Conservation (phyloP, 306 rosid species). For the Mimosa pudica region DNA sequence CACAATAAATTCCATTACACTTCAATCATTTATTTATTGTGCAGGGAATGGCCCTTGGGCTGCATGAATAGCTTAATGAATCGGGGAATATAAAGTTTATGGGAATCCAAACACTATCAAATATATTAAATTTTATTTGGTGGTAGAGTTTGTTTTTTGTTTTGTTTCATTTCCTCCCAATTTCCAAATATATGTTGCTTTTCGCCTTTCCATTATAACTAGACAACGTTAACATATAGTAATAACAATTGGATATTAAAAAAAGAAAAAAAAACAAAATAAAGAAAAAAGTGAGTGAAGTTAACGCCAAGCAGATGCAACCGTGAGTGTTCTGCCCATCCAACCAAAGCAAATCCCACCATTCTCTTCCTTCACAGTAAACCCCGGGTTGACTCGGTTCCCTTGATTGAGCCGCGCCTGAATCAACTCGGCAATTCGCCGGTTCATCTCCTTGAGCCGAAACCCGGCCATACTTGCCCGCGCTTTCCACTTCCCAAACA, state of each 20-base stretch:
- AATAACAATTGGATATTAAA: conserved; percentile 46
- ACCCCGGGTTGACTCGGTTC: conserved; percentile 54
- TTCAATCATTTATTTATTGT: neutral
- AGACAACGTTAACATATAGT: conserved; percentile 55
- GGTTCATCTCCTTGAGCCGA: conserved; percentile 60
- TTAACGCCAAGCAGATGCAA: conserved; percentile 97
- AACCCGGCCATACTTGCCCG: conserved; percentile 97
- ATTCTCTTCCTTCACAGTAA: conserved; percentile 69
- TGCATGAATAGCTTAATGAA: neutral
- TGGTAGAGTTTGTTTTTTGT: neutral
- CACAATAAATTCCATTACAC: neutral
- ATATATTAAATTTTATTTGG: neutral
- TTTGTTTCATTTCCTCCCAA: neutral
- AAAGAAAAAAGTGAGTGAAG: conserved; percentile 36
- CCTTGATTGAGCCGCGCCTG: conserved; percentile 37
- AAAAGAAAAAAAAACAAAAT: neutral
- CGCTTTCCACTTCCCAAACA: conserved; percentile 93
- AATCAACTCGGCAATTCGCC: conserved; percentile 52
- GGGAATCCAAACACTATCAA: neutral
- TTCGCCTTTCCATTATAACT: conserved; percentile 60
- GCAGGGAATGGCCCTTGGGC: neutral
- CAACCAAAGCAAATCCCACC: conserved; percentile 85
- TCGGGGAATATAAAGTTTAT: neutral
- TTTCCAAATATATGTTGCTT: conserved; percentile 30
- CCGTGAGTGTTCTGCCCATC: conserved; percentile 86